phyloP scores from a whole-genome alignment of 2,329 filamentous ascomycete species.

The Fusarium oxysporum region DNA sequence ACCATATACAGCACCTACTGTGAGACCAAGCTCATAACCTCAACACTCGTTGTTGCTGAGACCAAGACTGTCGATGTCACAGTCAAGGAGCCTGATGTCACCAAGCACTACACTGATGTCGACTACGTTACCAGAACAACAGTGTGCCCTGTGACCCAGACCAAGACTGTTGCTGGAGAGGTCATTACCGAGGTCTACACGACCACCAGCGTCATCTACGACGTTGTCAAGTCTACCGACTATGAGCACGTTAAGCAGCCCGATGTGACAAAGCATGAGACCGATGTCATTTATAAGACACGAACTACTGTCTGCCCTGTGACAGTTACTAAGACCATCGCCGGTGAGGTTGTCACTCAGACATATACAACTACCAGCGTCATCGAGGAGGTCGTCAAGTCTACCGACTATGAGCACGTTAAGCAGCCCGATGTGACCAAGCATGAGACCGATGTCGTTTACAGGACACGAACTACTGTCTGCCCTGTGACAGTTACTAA shows the following conservation, averaged over 20 bases:
- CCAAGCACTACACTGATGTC: slow-evolving; percentile 49
- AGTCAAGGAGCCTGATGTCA: slow-evolving; percentile 49
- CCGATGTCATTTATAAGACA: slow-evolving; percentile 55
- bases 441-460: too few relatives aligned
- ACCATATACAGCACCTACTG: slow-evolving; percentile 53
- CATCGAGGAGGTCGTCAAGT: too few relatives aligned
- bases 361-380: slow-evolving; percentile 24
- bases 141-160: slow-evolving; percentile 57
- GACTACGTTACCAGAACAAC: slow-evolving; percentile 58
- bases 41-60: slow-evolving; percentile 56
- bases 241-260: slow-evolving; percentile 52
- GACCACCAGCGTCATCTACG: slow-evolving; percentile 45
- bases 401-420: too few relatives aligned
- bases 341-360: slow-evolving; percentile 54
- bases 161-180: slow-evolving; percentile 49
- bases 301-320: slow-evolving; percentile 59
- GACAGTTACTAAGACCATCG: slow-evolving; percentile 51
- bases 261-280: slow-evolving; percentile 50
- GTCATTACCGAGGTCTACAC: slow-evolving; percentile 46
- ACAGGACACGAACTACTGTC: too few relatives aligned
- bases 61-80: slow-evolving; percentile 55
- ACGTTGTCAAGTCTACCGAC: slow-evolving; percentile 47
- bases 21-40: slow-evolving; percentile 57
- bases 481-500: too few relatives aligned
- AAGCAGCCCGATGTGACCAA: too few relatives aligned